These are phyloP conservation scores for Leccinum fibrillosum DNA, from an alignment of 768 basidiomycete species.

Conservation along the genomic window DNA sequence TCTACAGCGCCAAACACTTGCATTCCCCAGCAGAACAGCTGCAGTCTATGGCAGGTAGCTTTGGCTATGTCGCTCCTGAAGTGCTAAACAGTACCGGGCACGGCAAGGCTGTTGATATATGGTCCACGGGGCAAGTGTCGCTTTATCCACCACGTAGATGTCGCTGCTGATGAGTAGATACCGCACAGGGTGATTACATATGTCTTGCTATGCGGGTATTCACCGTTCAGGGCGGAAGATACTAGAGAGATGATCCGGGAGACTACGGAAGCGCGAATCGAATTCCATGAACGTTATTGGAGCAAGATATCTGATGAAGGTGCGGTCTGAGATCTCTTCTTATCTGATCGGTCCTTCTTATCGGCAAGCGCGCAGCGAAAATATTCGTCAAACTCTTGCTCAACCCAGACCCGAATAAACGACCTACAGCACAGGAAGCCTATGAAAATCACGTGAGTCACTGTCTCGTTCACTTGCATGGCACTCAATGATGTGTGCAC, in stretches of 20 bases:
- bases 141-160: background rate
- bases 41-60: slow-evolving; percentile 70
- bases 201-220: slow-evolving; percentile 92
- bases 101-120: slow-evolving; percentile 89
- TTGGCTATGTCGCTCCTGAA: slow-evolving; percentile 92
- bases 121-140: slow-evolving; percentile 80
- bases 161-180: background rate
- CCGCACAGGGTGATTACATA: slow-evolving; percentile 82
- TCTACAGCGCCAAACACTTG: slow-evolving; percentile 73
- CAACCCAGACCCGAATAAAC: slow-evolving; percentile 62
- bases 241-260: slow-evolving; percentile 71
- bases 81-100: slow-evolving; percentile 80
- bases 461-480: background rate
- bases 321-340: slow-evolving; percentile 24
- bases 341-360: background rate
- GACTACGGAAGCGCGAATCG: slow-evolving; percentile 79
- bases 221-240: slow-evolving; percentile 88
- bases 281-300: slow-evolving; percentile 96
- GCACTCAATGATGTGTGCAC: background rate
- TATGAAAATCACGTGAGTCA: slow-evolving; percentile 57
- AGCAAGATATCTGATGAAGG: slow-evolving; percentile 80
- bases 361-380: slow-evolving; percentile 55
- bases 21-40: slow-evolving; percentile 69
- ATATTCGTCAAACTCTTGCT: slow-evolving; percentile 74
- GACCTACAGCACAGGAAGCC: slow-evolving; percentile 75